phyloP scores from a whole-genome alignment of 2,329 filamentous ascomycete species.

The Aureobasidium namibiae region DNA sequence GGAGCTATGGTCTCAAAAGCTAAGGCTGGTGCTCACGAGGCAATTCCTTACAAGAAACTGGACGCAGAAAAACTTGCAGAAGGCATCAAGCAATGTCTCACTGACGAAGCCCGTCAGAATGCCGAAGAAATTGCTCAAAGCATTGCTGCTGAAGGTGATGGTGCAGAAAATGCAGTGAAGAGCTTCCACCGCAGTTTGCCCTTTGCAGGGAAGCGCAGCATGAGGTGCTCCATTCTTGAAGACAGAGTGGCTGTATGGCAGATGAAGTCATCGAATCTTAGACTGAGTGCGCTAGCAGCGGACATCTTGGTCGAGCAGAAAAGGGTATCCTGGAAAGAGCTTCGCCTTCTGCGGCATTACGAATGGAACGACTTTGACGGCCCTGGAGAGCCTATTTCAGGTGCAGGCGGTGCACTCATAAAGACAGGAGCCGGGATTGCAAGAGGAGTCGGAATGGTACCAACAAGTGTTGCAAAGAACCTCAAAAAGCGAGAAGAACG shows the following conservation, averaged over 20 bases:
- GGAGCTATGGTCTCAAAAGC: conserved; percentile 58
- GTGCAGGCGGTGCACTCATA: conserved; percentile 54
- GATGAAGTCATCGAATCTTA: conserved; percentile 51
- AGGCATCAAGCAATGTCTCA: conserved; percentile 62
- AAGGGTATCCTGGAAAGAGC: conserved; percentile 54
- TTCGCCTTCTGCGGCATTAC: conserved; percentile 56
- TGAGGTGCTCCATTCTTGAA: conserved; percentile 59
- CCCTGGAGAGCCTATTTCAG: conserved; percentile 64
- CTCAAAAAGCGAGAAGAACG: conserved; percentile 47
- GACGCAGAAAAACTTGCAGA: conserved; percentile 56
- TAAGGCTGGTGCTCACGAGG: conserved; percentile 54
- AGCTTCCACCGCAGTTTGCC: conserved; percentile 57
- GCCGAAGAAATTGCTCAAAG: conserved; percentile 52
- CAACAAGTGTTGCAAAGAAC: conserved; percentile 52
- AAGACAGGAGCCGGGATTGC: conserved; percentile 51
- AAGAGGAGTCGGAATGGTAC: conserved; percentile 56
- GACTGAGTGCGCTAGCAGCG: conserved; percentile 56
- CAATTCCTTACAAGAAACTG: conserved; percentile 61
- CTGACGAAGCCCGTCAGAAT: conserved; percentile 49
- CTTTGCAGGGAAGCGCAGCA: conserved; percentile 36
- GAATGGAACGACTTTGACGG: conserved; percentile 75
- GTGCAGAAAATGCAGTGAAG: conserved; percentile 59
- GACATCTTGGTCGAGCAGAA: conserved; percentile 55
- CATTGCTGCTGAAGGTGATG: conserved; percentile 60
- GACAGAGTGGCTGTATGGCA: conserved; percentile 60